Evolutionary conservation across 768 basidiomycete genomes (phyloP).

Genomic region (Trametes cubensis): DNA sequence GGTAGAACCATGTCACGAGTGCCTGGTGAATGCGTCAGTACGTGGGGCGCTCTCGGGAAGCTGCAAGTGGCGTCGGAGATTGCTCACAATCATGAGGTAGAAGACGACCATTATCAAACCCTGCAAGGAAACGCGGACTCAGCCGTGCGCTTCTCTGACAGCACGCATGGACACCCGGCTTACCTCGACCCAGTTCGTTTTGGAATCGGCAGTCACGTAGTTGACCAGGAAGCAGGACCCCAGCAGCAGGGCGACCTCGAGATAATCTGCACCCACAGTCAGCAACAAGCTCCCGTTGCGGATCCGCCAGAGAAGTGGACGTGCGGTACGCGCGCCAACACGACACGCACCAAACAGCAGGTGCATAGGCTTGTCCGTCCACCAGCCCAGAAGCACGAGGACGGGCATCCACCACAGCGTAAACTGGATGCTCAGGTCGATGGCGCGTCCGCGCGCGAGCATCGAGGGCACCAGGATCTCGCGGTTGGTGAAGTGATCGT

Average conservation of each 20-base stretch:
- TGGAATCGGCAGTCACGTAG: conserved; percentile 75
- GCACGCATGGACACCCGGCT: background rate
- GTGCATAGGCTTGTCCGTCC: conserved; percentile 58
- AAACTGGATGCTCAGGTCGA: conserved; percentile 80
- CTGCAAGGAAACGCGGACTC: background rate
- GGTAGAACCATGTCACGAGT: conserved; percentile 69
- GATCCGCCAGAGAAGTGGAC: background rate
- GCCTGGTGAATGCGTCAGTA: conserved; percentile 41
- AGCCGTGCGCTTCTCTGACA: background rate
- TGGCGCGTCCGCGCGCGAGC: conserved; percentile 69
- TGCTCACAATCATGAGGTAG: conserved; percentile 64
- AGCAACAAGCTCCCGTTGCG: background rate
- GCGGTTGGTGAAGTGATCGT: conserved; percentile 44
- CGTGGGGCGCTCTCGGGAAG: background rate
- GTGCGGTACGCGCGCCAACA: background rate
- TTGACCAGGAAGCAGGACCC: conserved; percentile 78
- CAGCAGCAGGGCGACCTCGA: conserved; percentile 65
- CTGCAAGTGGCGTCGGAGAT: conserved; percentile 1
- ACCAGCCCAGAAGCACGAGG: conserved; percentile 70
- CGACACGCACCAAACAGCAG: conserved; percentile 63
- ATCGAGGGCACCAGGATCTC: conserved; percentile 49
- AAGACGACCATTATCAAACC: conserved; percentile 64
- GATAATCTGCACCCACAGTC: conserved; percentile 52
- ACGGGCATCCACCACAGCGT: conserved; percentile 80
- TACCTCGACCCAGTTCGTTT: conserved; percentile 79